Evolutionary conservation across 2,329 filamentous ascomycete genomes (phyloP).

Genomic region (Colletotrichum liriopes): DNA sequence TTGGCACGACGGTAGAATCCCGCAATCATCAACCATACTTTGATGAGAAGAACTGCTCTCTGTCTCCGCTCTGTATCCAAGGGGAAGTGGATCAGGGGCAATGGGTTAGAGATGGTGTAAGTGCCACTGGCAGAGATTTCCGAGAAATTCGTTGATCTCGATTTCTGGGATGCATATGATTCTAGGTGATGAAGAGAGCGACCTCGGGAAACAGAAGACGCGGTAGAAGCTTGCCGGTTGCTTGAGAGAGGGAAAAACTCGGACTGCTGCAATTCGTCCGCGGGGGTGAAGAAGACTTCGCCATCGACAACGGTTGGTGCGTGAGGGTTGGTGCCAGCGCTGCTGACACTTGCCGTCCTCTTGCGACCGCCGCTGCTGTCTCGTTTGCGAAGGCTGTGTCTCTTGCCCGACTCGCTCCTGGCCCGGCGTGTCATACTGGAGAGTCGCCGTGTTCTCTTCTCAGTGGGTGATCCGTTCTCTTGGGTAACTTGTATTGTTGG

Average conservation of each 20-base stretch:
- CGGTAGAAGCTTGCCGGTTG: constrained; percentile 57
- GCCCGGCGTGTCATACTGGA: constrained; percentile 53
- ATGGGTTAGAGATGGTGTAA: constrained; percentile 61
- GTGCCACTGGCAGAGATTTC: constrained; percentile 58
- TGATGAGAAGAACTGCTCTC: constrained; percentile 73
- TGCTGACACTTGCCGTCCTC: constrained; percentile 58
- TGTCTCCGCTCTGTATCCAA: constrained; percentile 67
- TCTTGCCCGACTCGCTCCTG: constrained; percentile 64
- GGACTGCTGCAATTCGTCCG: constrained; percentile 58
- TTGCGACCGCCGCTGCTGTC: constrained; percentile 65
- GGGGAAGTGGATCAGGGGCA: constrained; percentile 70
- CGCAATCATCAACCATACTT: constrained; percentile 92
- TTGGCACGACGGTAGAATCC: constrained; percentile 88
- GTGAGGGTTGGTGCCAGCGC: constrained; percentile 54
- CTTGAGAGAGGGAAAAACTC: constrained; percentile 63
- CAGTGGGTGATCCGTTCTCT: constrained; percentile 66
- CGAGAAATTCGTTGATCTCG: constrained; percentile 57
- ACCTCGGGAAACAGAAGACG: constrained; percentile 60
- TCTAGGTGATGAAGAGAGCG: constrained; percentile 62
- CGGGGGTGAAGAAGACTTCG: constrained; percentile 66
- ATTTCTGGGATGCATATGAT: constrained; percentile 61
- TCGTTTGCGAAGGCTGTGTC: constrained; percentile 68
- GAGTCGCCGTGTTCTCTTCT: constrained; percentile 54
- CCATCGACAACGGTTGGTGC: constrained; percentile 64
- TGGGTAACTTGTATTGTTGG: constrained; percentile 85